phyloP scores from a whole-genome alignment of 352 stramenopile genomes.

The Phytophthora brassicae region DNA sequence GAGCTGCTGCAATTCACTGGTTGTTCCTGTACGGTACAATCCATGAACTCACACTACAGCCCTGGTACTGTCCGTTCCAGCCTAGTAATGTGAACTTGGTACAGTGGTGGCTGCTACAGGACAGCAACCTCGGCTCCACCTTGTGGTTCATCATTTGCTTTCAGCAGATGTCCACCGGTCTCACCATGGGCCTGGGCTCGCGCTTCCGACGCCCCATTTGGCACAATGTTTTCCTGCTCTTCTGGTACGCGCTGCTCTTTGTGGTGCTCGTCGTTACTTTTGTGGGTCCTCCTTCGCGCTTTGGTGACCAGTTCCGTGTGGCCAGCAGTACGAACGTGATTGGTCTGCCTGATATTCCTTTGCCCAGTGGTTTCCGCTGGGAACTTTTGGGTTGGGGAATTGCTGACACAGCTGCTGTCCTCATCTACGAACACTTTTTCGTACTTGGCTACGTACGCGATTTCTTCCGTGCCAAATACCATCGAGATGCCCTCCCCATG shows the following conservation, averaged over 20 bases:
- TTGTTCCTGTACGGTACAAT: constrained; percentile 72
- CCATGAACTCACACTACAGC: constrained; percentile 52
- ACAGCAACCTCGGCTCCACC: constrained; percentile 63
- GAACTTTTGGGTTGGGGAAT: constrained; percentile 62
- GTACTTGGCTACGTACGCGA: constrained; percentile 68
- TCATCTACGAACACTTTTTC: constrained; percentile 68
- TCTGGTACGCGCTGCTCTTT: constrained; percentile 60
- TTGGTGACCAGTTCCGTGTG: constrained; percentile 72
- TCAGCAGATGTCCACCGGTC: constrained; percentile 68
- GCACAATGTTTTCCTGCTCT: constrained; percentile 65
- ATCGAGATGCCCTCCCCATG: constrained; percentile 61
- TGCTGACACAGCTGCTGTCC: constrained; percentile 50
- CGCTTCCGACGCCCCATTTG: constrained; percentile 67
- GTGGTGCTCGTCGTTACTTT: constrained; percentile 59
- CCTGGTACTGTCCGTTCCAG: constrained; percentile 77
- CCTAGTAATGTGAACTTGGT: constrained; percentile 65
- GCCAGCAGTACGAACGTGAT: constrained; percentile 78
- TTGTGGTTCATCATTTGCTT: constrained; percentile 69
- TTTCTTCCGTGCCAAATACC: constrained; percentile 64
- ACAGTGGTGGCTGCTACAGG: constrained; percentile 74
- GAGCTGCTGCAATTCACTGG: constrained; percentile 66
- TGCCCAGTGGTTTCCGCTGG: constrained; percentile 61
- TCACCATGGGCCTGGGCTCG: constrained; percentile 63
- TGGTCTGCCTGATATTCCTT: constrained; percentile 63
- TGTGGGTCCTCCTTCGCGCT: constrained; percentile 52